phyloP scores from a whole-genome alignment of 1,284 basidiomycete species.

The Neonothopanus nambi region DNA sequence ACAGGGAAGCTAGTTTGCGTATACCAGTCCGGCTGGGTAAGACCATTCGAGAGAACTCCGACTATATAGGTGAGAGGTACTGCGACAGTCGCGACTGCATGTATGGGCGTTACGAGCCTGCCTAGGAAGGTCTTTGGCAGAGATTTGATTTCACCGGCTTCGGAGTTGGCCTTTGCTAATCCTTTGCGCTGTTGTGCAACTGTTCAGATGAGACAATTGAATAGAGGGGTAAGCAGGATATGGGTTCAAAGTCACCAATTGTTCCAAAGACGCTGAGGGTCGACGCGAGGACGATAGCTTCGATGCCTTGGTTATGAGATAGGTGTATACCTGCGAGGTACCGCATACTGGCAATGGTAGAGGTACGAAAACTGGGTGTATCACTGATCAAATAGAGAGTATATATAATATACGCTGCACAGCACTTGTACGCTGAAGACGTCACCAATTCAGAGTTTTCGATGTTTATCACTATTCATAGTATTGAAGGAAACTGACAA shows the following conservation, averaged over 20 bases:
- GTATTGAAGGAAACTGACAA: too few relatives aligned
- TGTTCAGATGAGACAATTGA: conserved; percentile 11
- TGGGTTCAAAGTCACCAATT: not conserved
- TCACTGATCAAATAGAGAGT: not conserved
- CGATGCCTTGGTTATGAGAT: conserved; percentile 26
- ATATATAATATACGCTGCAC: not conserved
- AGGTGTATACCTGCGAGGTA: conserved; percentile 14
- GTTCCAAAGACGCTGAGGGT: conserved; percentile 17
- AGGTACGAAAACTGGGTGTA: too few relatives aligned
- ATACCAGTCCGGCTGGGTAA: conserved; percentile 35
- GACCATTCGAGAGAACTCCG: conserved; percentile 26
- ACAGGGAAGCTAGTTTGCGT: conserved; percentile 25
- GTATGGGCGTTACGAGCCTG: conserved; percentile 29
- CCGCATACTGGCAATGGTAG: not conserved
- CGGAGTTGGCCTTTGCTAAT: conserved; percentile 10
- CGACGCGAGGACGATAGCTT: conserved; percentile 27
- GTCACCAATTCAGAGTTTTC: too few relatives aligned
- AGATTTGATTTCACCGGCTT: conserved; percentile 22
- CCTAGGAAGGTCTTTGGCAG: conserved; percentile 21
- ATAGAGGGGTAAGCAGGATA: not conserved
- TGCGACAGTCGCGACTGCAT: conserved; percentile 24
- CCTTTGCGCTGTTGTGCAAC: conserved; percentile 17
- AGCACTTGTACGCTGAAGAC: not conserved
- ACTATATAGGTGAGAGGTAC: conserved; percentile 27
- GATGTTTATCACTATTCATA: too few relatives aligned